phyloP scores from a whole-genome alignment of 148 eudicot genomes.

The Nepenthes gracilis region DNA sequence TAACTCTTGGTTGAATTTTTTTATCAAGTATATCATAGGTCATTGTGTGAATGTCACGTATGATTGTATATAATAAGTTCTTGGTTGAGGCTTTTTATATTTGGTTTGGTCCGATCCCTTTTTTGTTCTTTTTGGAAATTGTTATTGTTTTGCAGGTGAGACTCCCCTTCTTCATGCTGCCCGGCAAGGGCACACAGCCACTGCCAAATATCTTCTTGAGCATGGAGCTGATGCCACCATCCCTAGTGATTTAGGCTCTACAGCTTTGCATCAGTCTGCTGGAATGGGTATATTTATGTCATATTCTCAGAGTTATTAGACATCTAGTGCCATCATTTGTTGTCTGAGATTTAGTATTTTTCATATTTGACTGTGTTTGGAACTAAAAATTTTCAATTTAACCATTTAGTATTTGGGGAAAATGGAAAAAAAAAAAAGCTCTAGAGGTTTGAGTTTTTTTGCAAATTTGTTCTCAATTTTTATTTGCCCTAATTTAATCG shows the following conservation, averaged over 20 bases:
- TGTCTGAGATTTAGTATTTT: not conserved
- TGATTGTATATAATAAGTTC: no score
- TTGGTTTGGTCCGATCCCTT: no score
- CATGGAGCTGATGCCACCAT: slow-evolving; percentile 67
- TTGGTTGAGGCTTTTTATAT: no score
- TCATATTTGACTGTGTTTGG: not conserved
- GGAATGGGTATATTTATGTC: slow-evolving; percentile 48
- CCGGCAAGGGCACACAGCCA: slow-evolving; percentile 68
- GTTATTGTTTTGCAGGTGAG: slow-evolving; percentile 43
- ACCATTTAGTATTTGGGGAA: no score
- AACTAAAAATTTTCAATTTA: no score
- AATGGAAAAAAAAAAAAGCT: no score
- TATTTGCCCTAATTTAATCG: no score
- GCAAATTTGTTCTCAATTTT: no score
- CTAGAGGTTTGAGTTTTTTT: no score
- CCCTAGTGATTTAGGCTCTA: slow-evolving; percentile 81
- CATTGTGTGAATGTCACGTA: no score
- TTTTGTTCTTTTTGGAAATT: not conserved
- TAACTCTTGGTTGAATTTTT: no score
- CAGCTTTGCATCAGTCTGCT: slow-evolving; percentile 89
- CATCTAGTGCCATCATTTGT: not conserved
- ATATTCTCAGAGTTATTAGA: not conserved
- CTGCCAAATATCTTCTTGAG: slow-evolving; percentile 70
- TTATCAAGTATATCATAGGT: no score
- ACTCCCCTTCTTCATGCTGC: slow-evolving; percentile 93